Evolutionary conservation across 2,329 filamentous ascomycete species (phyloP).

Genomic region (Drechslerella dactyloides): DNA sequence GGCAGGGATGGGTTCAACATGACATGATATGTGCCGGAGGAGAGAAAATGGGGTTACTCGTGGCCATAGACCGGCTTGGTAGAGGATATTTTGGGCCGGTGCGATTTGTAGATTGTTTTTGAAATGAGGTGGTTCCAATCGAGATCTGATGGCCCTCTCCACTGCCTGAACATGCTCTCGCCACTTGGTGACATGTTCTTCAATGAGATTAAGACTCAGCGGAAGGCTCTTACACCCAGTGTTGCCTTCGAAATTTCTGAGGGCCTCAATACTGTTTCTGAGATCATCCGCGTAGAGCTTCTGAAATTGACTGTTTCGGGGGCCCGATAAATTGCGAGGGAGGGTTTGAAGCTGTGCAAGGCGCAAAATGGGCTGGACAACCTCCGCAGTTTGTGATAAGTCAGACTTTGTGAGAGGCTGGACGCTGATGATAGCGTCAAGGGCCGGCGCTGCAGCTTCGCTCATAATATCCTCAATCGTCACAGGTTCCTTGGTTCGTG

Average conservation of each 20-base stretch:
- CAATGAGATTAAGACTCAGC: slow-evolving; percentile 4
- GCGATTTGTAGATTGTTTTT: neutral
- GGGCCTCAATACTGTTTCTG: slow-evolving; percentile 48
- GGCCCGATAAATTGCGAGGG: slow-evolving; percentile 20
- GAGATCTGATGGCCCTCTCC: slow-evolving; percentile 14
- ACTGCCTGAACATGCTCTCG: slow-evolving; percentile 7
- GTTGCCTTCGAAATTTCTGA: slow-evolving; percentile 39
- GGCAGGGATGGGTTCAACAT: slow-evolving; percentile 50
- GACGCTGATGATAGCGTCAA: neutral
- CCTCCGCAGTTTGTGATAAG: slow-evolving; percentile 17
- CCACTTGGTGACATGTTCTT: slow-evolving; percentile 21
- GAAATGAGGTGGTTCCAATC: slow-evolving; percentile 25
- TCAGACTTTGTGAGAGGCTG: slow-evolving; percentile 12
- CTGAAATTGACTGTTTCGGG: slow-evolving; percentile 39
- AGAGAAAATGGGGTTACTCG: slow-evolving; percentile 25
- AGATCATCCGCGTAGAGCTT: slow-evolving; percentile 47
- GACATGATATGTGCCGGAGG: slow-evolving; percentile 18
- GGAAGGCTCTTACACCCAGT: slow-evolving; percentile 6
- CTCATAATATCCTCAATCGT: slow-evolving; percentile 26
- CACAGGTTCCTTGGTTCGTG: neutral
- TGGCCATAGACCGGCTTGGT: slow-evolving; percentile 51
- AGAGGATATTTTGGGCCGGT: slow-evolving; percentile 16
- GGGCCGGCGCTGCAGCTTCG: slow-evolving; percentile 2
- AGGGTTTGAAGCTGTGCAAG: slow-evolving; percentile 26
- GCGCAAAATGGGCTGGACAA: slow-evolving; percentile 25